Percentiles rank a stretch among this genome's conserved stretches.
phyloP scores from a whole-genome alignment of 169 alveolate genomes.

The Babesia divergens region DNA sequence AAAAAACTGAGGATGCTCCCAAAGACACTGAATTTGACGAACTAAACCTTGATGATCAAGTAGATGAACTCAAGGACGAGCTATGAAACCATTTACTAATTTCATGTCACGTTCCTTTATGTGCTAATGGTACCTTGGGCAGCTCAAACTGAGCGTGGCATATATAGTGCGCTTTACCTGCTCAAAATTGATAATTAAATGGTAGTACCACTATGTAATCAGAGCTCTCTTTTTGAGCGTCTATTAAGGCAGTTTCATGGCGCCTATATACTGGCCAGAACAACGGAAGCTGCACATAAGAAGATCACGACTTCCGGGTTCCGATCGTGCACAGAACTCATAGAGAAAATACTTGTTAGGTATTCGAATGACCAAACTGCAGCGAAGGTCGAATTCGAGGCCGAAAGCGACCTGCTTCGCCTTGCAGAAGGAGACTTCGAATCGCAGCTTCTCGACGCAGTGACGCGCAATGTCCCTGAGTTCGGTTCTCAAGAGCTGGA shows the following conservation, averaged over 20 bases:
- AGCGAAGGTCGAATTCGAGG: slow-evolving; percentile 7
- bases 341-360: not conserved
- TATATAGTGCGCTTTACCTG: not conserved
- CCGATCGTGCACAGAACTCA: slow-evolving; percentile 1
- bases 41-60: slow-evolving; percentile 17
- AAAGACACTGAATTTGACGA: slow-evolving; percentile 16
- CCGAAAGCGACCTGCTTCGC: not conserved
- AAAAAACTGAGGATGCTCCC: not conserved
- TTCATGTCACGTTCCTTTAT: not conserved
- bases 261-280: slow-evolving; percentile 34
- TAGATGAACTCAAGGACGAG: slow-evolving; percentile 4
- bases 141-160: too few relatives aligned
- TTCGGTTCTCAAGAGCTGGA: not conserved
- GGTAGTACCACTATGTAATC: slow-evolving; percentile 5
- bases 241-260: slow-evolving; percentile 13
- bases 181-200: not conserved
- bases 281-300: slow-evolving; percentile 5
- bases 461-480: slow-evolving; percentile 10
- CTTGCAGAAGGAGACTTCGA: slow-evolving; percentile 29
- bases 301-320: slow-evolving; percentile 10
- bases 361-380: not conserved
- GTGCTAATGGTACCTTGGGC: too few relatives aligned
- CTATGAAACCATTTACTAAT: not conserved
- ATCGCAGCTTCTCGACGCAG: slow-evolving; percentile 28
- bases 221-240: slow-evolving; percentile 30